Percentiles rank a stretch among this genome's conserved stretches.
Conservation (phyloP, 768 basidiomycete genomes). For the Piloderma croceum region DNA sequence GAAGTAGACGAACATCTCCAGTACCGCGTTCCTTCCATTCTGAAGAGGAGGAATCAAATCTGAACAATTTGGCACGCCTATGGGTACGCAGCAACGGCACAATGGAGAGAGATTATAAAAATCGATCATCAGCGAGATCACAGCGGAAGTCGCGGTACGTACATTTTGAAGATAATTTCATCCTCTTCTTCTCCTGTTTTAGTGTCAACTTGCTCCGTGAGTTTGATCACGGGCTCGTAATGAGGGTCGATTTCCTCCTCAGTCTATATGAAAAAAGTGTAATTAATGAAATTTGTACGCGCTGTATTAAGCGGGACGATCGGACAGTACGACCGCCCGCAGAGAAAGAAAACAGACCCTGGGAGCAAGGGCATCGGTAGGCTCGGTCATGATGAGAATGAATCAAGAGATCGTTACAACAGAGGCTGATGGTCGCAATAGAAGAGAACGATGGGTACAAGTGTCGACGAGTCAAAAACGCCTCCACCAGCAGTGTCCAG, state of each 20-base stretch:
- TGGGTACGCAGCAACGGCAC: conserved; percentile 8
- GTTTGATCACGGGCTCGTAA: conserved; percentile 94
- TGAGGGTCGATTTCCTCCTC: conserved; percentile 82
- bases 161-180: conserved; percentile 90
- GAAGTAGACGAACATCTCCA: conserved; percentile 88
- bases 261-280: conserved; percentile 6
- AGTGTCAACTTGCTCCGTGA: conserved; percentile 91
- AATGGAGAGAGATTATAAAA: conserved; percentile 10
- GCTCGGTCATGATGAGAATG: conserved; percentile 46
- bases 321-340: conserved; percentile 10
- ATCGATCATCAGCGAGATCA: conserved; percentile 25
- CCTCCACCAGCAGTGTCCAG: too few relatives aligned
- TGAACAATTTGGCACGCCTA: conserved; percentile 98
- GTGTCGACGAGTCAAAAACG: background rate
- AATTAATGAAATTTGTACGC: conserved; percentile 14
- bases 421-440: conserved; percentile 1
- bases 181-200: conserved; percentile 97
- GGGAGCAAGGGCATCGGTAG: conserved; percentile 60
- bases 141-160: background rate
- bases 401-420: background rate
- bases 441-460: conserved; percentile 1
- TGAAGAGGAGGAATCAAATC: conserved; percentile 68
- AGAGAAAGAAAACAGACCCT: conserved; percentile 45
- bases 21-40: conserved; percentile 99
- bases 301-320: background rate